Base-by-base conservation (phyloP, 2,329 filamentous ascomycete genomes). In the Colletotrichum ledebouriae region DNA sequence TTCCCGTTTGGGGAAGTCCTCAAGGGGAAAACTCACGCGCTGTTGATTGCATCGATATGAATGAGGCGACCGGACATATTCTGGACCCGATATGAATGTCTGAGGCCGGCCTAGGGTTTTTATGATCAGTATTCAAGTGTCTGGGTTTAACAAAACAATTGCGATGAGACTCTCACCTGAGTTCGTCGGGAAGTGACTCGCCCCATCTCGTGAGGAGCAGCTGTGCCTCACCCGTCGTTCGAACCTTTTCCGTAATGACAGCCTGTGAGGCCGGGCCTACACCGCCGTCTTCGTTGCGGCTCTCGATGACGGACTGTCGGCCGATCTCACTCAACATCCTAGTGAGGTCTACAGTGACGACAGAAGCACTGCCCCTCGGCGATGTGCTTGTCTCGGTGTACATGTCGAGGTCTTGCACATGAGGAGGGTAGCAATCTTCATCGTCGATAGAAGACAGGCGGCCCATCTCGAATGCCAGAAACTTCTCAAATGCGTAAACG, bases 261-360 rank as follows among this genome's bases (percentile, higher is more conserved):
- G 60, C 47, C 20, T 64, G 60, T 4, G 59, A n/a, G 6, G 33
- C 39, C 6, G 44, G 22, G 3, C 50, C 65, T 10, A 44, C 37
- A 2, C 64, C 47, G 0, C 65, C 65, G 9, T 68, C 65, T 15
- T 68, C 65, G 0, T 65, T 65, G 4, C 61, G 39, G 33, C 65
- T 68, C 1, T 65, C 39, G n/a, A 59, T 56, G 20, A 68, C 55
- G 0, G 65, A 63, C 20, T 68, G 65, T 6, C 65, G 39, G 1
- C 65, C 65, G 3, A 68, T 68, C 17, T 65, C 65, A n/a, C 65
- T 59, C 1, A 68, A 17, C n/a, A 65, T 65, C 13, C 65, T 29
- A 3, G 65, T 61, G 2, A 68, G 61, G 1, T 65, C 53, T 7
- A 68, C 41, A 1, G 61, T 65, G 9, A 64, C 60, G 2, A 60